Evolutionary conservation across 768 basidiomycete genomes (phyloP).

Genomic region (Mycena metata): DNA sequence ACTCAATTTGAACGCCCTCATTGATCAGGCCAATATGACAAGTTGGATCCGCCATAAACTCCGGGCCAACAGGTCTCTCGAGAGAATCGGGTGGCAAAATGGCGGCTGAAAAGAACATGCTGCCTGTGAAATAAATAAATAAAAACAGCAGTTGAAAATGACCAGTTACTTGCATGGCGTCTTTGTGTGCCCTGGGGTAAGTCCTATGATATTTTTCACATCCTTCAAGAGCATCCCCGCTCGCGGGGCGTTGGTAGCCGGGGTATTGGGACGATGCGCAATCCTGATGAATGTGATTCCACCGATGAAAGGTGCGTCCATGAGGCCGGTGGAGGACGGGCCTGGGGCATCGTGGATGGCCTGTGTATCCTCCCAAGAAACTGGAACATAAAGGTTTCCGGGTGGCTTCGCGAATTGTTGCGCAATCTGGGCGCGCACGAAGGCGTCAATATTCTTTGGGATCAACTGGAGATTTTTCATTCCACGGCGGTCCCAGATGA

Average conservation of each 20-base stretch:
- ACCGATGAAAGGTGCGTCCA: constrained; percentile 21
- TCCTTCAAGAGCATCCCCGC: constrained; percentile 14
- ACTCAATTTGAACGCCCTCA: constrained; percentile 7
- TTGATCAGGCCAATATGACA: constrained; percentile 12
- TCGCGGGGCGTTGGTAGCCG: neutral
- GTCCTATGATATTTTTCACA: neutral
- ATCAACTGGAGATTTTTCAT: neutral
- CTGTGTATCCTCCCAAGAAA: constrained; percentile 8
- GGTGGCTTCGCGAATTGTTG: constrained; percentile 3
- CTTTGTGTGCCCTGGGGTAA: constrained; percentile 7
- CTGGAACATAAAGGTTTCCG: constrained; percentile 2
- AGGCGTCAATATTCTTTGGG: neutral
- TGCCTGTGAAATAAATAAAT: constrained; percentile 4
- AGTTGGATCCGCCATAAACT: constrained; percentile 12
- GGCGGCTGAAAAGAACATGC: constrained; percentile 12
- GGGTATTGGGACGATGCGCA: neutral
- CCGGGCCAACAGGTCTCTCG: neutral
- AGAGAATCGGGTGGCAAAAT: constrained; percentile 5
- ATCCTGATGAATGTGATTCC: constrained; percentile 15
- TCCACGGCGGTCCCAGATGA: constrained; percentile 18
- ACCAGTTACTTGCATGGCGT: constrained; percentile 15
- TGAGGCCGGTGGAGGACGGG: constrained; percentile 2
- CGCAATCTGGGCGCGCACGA: constrained; percentile 12
- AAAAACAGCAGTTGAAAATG: neutral
- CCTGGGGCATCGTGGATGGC: neutral